phyloP scores from a whole-genome alignment of 2,329 filamentous ascomycete species.

The Aspergillus thermomutatus region DNA sequence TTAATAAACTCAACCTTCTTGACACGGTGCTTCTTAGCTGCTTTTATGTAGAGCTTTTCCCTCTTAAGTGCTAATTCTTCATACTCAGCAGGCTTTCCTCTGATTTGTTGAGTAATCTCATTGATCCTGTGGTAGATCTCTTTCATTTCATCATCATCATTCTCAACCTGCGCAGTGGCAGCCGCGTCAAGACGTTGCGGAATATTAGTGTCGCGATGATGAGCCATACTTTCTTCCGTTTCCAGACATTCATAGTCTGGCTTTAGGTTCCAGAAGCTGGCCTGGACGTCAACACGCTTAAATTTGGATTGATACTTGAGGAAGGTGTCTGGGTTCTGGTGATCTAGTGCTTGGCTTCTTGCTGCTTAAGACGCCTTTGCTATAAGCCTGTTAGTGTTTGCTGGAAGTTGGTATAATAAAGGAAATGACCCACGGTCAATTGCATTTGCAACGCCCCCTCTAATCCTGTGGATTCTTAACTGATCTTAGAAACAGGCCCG shows the following conservation, averaged over 20 bases:
- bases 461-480: neutral
- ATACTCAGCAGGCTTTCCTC: neutral
- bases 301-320: constrained; percentile 8
- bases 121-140: constrained; percentile 4
- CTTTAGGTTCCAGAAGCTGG: constrained; percentile 2
- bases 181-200: constrained; percentile 1
- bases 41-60: neutral
- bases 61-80: neutral
- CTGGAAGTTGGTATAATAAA: neutral
- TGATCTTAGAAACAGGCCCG: neutral
- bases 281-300: constrained; percentile 5
- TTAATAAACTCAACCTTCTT: neutral
- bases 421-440: neutral
- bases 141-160: constrained; percentile 1
- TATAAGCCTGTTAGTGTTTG: neutral
- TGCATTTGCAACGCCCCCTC: neutral
- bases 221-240: constrained; percentile 7
- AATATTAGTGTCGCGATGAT: constrained; percentile 6
- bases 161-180: neutral
- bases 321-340: constrained; percentile 5
- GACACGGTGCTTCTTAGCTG: neutral
- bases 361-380: constrained; percentile 1
- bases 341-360: constrained; percentile 4
- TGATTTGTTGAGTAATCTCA: neutral
- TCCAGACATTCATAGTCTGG: constrained; percentile 5